Percentiles rank a stretch among this genome's conserved stretches.
Evolutionary conservation across 176 grass and related monocot species (phyloP).

Genomic region (Tillandsia fasciculata): DNA sequence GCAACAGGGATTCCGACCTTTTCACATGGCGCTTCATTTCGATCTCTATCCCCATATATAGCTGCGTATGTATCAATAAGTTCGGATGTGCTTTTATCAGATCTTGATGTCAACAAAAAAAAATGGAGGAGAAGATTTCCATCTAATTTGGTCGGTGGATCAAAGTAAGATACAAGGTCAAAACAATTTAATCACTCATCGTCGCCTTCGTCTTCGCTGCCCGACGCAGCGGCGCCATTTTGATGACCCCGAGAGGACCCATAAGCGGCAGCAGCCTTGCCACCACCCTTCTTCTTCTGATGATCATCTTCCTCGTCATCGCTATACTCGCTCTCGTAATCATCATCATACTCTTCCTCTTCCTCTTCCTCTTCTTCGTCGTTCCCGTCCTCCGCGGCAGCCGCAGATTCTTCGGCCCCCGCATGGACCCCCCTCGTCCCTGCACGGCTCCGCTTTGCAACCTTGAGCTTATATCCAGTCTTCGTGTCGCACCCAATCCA

Average conservation of each 20-base stretch:
- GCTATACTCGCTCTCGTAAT: conserved; percentile 98
- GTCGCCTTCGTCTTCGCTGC: too few species aligned
- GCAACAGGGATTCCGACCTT: too few species aligned
- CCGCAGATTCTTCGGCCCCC: conserved; percentile 39
- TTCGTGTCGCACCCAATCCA: conserved; percentile 88
- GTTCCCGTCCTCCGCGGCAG: conserved; percentile 50
- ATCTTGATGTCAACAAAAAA: too few species aligned
- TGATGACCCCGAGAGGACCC: too few species aligned
- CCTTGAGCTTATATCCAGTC: conserved; percentile 82
- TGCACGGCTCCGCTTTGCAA: conserved; percentile 62
- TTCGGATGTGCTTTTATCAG: too few species aligned
- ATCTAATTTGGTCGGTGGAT: neutral
- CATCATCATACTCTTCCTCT: conserved; percentile 83
- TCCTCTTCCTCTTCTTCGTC: conserved; percentile 97
- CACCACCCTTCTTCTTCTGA: conserved; percentile 53
- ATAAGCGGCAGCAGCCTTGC: conserved; percentile 21
- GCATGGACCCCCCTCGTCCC: conserved; percentile 52
- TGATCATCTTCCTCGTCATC: conserved; percentile 67
- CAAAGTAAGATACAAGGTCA: too few species aligned
- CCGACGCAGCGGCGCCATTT: too few species aligned
- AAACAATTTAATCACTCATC: too few species aligned
- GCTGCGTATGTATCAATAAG: too few species aligned
- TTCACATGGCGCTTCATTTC: too few species aligned
- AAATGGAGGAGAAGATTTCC: neutral
- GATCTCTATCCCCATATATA: too few species aligned